A percentile compares a stretch with the other conserved stretches of the same genome.
Conservation (phyloP, 345 rosid species). For the Bruguiera gymnorhiza region DNA sequence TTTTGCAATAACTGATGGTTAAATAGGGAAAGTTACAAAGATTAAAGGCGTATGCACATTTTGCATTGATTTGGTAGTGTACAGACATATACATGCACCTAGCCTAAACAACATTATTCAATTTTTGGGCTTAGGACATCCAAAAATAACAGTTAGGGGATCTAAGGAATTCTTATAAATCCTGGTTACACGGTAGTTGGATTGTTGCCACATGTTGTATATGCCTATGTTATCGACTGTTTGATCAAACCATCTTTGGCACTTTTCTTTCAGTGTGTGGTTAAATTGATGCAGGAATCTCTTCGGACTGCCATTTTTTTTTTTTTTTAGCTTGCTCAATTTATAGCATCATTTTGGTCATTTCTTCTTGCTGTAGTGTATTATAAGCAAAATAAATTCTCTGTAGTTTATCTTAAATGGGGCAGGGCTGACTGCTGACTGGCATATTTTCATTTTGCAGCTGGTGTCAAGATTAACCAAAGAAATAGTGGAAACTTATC, state of each 20-base stretch:
- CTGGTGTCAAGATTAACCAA: constrained; percentile 76
- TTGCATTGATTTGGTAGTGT: too few species aligned
- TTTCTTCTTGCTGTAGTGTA: not conserved
- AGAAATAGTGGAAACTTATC: constrained; percentile 85
- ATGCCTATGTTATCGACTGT: too few species aligned
- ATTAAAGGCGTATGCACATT: too few species aligned
- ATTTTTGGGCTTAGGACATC: too few species aligned
- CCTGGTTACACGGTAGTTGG: too few species aligned
- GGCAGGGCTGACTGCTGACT: constrained; percentile 26
- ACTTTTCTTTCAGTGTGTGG: not conserved
- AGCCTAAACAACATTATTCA: too few species aligned
- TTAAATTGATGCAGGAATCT: not conserved
- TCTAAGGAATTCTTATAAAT: too few species aligned
- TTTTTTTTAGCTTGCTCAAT: constrained; percentile 1
- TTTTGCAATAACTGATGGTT: not conserved
- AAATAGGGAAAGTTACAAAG: too few species aligned
- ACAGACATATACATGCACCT: too few species aligned
- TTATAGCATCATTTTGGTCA: not conserved
- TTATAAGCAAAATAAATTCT: constrained; percentile 5
- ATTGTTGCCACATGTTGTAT: too few species aligned
- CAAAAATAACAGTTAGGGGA: too few species aligned
- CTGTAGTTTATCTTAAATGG: constrained; percentile 7
- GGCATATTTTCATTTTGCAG: constrained; percentile 46
- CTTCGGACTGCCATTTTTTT: constrained; percentile 2
- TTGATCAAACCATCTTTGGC: constrained; percentile 1